Evolutionary conservation across 768 basidiomycete species (phyloP).

Genomic region (Fibroporia radiculosa): DNA sequence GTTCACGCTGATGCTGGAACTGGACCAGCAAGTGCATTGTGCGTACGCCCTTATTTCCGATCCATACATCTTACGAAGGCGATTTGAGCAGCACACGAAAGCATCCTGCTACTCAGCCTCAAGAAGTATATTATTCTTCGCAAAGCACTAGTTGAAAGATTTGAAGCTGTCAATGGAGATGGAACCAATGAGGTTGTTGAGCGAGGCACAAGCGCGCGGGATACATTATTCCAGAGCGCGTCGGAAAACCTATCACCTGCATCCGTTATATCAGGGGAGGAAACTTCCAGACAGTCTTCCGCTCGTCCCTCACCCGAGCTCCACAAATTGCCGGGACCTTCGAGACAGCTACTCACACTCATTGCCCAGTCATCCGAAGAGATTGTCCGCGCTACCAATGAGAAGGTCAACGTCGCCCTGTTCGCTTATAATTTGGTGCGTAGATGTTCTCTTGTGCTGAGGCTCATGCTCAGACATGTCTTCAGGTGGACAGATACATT

Average conservation of each 20-base stretch:
- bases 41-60: not conserved
- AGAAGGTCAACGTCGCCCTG: constrained; percentile 71
- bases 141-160: constrained; percentile 21
- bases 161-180: too few species aligned
- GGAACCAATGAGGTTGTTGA: too few species aligned
- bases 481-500: constrained; percentile 72
- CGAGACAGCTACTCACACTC: constrained; percentile 37
- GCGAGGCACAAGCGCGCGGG: too few species aligned
- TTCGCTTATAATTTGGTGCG: constrained; percentile 65
- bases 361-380: constrained; percentile 57
- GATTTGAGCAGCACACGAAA: constrained; percentile 19
- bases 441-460: not conserved
- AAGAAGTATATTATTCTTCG: constrained; percentile 39
- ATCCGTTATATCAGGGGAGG: too few species aligned
- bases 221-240: not conserved
- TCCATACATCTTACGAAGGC: not conserved
- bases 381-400: constrained; percentile 55
- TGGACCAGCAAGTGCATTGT: constrained; percentile 64
- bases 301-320: not conserved
- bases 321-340: not conserved
- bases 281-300: too few species aligned
- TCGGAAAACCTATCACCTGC: too few species aligned
- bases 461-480: not conserved
- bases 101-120: constrained; percentile 36
- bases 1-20: constrained; percentile 60